phyloP scores from a whole-genome alignment of 2,329 filamentous ascomycete species.

The Apiospora aurea region DNA sequence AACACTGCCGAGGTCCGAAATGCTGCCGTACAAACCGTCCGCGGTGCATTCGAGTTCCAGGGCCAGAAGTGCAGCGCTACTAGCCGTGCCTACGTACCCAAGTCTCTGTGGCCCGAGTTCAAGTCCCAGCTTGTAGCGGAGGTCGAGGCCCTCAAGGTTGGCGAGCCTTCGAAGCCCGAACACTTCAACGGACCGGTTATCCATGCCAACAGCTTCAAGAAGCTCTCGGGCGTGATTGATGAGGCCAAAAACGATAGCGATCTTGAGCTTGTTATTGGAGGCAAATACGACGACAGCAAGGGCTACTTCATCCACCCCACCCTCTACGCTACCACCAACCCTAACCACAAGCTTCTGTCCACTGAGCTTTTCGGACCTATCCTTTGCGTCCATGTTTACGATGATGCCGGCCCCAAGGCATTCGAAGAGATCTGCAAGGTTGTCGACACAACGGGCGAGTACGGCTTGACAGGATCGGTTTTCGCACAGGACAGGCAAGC shows the following conservation, averaged over 20 bases:
- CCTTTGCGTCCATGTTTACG: conserved; percentile 78
- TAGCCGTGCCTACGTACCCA: conserved; percentile 79
- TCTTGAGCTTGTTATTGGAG: conserved; percentile 76
- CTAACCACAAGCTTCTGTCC: conserved; percentile 75
- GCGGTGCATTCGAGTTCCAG: conserved; percentile 89
- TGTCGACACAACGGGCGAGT: conserved; percentile 77
- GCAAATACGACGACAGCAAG: conserved; percentile 77
- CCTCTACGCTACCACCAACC: conserved; percentile 77
- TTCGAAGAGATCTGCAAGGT: conserved; percentile 67
- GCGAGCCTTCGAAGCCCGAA: conserved; percentile 70
- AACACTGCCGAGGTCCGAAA: conserved; percentile 78
- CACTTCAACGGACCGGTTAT: conserved; percentile 92
- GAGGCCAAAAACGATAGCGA: conserved; percentile 78
- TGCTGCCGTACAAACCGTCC: conserved; percentile 81
- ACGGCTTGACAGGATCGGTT: conserved; percentile 78
- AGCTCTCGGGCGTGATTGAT: conserved; percentile 78
- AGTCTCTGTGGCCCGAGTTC: conserved; percentile 77
- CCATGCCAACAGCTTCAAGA: conserved; percentile 81
- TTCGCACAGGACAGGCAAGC: conserved; percentile 75
- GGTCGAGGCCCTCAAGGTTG: conserved; percentile 73
- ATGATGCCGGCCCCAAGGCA: conserved; percentile 65
- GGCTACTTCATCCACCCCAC: conserved; percentile 88
- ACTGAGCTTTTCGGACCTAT: conserved; percentile 86
- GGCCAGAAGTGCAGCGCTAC: conserved; percentile 92
- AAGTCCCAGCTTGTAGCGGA: conserved; percentile 71